A percentile compares a stretch with the other conserved stretches of the same genome.
Evolutionary conservation across 768 basidiomycete species (phyloP).

Genomic region (Heimioporus sp.): DNA sequence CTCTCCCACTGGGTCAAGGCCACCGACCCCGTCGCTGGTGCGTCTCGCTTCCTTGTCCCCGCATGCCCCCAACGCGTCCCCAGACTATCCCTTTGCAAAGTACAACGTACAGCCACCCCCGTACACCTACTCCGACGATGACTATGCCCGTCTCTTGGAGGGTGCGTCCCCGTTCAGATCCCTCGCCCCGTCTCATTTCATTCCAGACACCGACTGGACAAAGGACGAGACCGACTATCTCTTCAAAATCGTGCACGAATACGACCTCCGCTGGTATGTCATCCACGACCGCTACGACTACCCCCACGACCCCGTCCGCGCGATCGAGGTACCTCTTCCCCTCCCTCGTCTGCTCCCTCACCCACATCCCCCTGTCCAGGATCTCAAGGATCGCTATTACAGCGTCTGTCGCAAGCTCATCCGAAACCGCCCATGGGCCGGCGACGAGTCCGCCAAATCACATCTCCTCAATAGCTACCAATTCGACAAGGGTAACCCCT

Average conservation of each 20-base stretch:
- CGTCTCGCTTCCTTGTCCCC: constrained; percentile 13
- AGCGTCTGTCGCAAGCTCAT: constrained; percentile 87
- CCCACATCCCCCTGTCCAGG: constrained; percentile 36
- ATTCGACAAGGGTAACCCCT: constrained; percentile 78
- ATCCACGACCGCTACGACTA: constrained; percentile 88
- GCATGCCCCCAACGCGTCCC: background rate
- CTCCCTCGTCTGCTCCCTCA: background rate
- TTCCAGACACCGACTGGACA: constrained; percentile 78
- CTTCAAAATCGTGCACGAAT: constrained; percentile 75
- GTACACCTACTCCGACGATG: constrained; percentile 80
- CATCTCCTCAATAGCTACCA: constrained; percentile 67
- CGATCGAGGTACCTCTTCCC: constrained; percentile 59
- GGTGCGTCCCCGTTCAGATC: constrained; percentile 40
- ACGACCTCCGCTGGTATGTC: constrained; percentile 87
- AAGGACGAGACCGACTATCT: constrained; percentile 94
- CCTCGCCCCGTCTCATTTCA: background rate
- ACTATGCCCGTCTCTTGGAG: constrained; percentile 78
- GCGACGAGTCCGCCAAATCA: constrained; percentile 72
- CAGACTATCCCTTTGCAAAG: constrained; percentile 80
- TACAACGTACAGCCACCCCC: constrained; percentile 70
- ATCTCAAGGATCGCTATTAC: constrained; percentile 93
- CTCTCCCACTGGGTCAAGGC: constrained; percentile 85
- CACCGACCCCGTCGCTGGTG: constrained; percentile 55
- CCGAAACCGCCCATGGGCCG: constrained; percentile 78
- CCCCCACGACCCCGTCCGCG: constrained; percentile 48